Conservation (phyloP, 495 filamentous ascomycete genomes). For the Hypoxylon trugodes region DNA sequence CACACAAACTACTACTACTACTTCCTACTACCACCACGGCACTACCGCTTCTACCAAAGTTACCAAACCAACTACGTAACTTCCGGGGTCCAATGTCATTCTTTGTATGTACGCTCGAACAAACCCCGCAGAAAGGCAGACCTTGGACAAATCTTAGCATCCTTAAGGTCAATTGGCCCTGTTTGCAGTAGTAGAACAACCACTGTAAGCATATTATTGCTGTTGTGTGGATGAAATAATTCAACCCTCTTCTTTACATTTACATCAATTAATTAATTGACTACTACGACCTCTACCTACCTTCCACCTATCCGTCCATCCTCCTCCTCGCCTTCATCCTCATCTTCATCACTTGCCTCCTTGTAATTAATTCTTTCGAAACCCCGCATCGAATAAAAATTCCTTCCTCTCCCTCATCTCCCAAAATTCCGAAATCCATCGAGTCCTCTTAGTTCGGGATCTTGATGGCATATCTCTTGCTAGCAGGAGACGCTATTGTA, state of each 20-base stretch:
- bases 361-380: constrained; percentile 3
- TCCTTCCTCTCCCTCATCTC: constrained; percentile 19
- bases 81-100: constrained; percentile 31
- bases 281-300: neutral
- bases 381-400: constrained; percentile 5
- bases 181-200: constrained; percentile 29
- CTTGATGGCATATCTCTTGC: constrained; percentile 70
- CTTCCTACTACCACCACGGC: no score
- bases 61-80: constrained; percentile 41
- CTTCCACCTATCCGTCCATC: no score
- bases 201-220: constrained; percentile 17
- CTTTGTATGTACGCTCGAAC: constrained; percentile 37
- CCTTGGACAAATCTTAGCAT: constrained; percentile 30
- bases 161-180: constrained; percentile 36
- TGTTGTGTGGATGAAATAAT: constrained; percentile 30
- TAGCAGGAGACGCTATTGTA: constrained; percentile 57
- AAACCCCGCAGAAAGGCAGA: constrained; percentile 38
- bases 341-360: no score
- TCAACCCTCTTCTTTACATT: constrained; percentile 4
- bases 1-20: constrained; percentile 9
- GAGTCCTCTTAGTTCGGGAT: constrained; percentile 47
- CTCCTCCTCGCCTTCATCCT: no score
- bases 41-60: no score
- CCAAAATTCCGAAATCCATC: constrained; percentile 34
- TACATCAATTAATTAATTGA: neutral